Evolutionary conservation across 345 rosid species (phyloP).

Genomic region (Dipteronia dyeriana): DNA sequence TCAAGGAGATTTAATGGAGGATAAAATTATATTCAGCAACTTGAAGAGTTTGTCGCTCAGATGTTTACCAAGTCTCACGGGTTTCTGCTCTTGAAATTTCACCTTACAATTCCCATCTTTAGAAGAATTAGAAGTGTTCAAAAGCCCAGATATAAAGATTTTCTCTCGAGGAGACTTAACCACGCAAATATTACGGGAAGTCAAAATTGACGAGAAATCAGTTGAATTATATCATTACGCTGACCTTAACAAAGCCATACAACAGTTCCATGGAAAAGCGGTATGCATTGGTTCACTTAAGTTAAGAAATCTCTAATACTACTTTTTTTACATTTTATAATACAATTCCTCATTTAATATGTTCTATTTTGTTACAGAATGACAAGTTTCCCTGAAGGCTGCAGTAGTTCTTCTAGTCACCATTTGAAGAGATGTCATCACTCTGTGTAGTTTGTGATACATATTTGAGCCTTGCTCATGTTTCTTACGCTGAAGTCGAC

Average conservation of each 20-base stretch:
- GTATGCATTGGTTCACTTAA: neutral
- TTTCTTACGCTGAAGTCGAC: too few relatives aligned
- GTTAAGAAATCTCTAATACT: neutral
- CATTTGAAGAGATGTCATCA: neutral
- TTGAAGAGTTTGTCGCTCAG: neutral
- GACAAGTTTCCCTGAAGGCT: neutral
- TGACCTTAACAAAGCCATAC: too few relatives aligned
- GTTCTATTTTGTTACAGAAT: neutral
- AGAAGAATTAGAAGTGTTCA: too few relatives aligned
- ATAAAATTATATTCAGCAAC: conserved; percentile 3
- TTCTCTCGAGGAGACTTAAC: too few relatives aligned
- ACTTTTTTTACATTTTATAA: too few relatives aligned
- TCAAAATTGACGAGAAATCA: too few relatives aligned
- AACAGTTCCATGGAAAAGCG: neutral
- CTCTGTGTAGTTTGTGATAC: neutral
- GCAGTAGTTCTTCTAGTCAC: neutral
- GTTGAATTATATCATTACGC: too few relatives aligned
- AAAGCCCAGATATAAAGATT: too few relatives aligned
- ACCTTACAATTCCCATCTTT: too few relatives aligned
- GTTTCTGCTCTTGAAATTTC: too few relatives aligned
- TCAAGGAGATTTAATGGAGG: neutral
- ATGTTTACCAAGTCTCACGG: neutral
- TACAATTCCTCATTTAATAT: neutral
- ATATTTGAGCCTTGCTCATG: neutral
- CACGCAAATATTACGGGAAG: too few relatives aligned